A percentile compares a stretch with the other conserved stretches of the same genome.
Evolutionary conservation across 2,329 filamentous ascomycete species (phyloP).

Genomic region (Colletotrichum incanum): DNA sequence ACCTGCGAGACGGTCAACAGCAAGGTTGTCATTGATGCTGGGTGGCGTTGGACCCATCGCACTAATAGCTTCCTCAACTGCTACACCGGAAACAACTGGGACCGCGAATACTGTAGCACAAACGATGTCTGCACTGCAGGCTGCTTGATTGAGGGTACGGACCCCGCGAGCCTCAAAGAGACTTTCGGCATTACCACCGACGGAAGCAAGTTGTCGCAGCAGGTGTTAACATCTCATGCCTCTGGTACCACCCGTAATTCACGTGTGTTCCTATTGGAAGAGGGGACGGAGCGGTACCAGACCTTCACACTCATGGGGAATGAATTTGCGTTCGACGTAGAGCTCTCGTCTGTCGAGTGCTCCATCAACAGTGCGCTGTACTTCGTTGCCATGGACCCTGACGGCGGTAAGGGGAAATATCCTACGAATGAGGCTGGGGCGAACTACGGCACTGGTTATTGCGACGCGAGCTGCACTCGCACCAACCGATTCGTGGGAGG

Average conservation of each 20-base stretch:
- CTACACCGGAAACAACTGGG: slow-evolving; percentile 62
- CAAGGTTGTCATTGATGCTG: slow-evolving; percentile 32
- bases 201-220: slow-evolving; percentile 63
- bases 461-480: slow-evolving; percentile 62
- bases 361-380: slow-evolving; percentile 78
- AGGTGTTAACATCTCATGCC: slow-evolving; percentile 65
- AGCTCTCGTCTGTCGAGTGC: slow-evolving; percentile 74
- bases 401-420: slow-evolving; percentile 63
- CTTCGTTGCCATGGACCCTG: slow-evolving; percentile 69
- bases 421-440: slow-evolving; percentile 62
- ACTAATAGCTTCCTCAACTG: slow-evolving; percentile 60
- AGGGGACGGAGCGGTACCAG: slow-evolving; percentile 67
- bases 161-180: slow-evolving; percentile 52
- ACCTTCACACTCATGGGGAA: slow-evolving; percentile 73
- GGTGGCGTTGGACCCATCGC: slow-evolving; percentile 31
- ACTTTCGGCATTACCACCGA: slow-evolving; percentile 64
- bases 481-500: slow-evolving; percentile 65
- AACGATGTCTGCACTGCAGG: slow-evolving; percentile 59
- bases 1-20: slow-evolving; percentile 17
- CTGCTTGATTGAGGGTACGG: slow-evolving; percentile 63
- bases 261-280: slow-evolving; percentile 72
- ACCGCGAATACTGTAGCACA: slow-evolving; percentile 54
- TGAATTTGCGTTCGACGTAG: slow-evolving; percentile 78
- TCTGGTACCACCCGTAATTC: slow-evolving; percentile 59
- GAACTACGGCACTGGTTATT: slow-evolving; percentile 71